These are phyloP conservation scores for Neoscytalidium dimidiatum DNA, from an alignment of 2,329 filamentous ascomycete genomes.

Conservation along the genomic window DNA sequence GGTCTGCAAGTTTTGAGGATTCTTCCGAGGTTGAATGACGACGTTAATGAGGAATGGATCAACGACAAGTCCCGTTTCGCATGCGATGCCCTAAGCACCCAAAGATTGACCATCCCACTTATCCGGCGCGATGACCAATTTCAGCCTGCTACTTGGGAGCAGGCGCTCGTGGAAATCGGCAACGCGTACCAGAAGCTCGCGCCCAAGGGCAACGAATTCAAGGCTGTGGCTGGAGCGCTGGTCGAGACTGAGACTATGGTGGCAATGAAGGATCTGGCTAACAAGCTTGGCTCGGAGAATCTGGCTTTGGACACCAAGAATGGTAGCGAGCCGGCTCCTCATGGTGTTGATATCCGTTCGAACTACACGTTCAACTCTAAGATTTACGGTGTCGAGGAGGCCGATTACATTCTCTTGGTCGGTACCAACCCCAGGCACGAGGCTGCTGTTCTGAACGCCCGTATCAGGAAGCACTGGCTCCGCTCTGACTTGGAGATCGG, in stretches of 20 bases:
- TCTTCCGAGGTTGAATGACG: conserved; percentile 89
- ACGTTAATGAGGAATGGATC: conserved; percentile 99
- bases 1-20: conserved; percentile 96
- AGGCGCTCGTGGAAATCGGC: conserved; percentile 84
- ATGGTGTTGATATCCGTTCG: conserved; percentile 89
- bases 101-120: conserved; percentile 89
- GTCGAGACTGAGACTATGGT: conserved; percentile 92
- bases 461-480: conserved; percentile 97
- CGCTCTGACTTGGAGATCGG: conserved; percentile 92
- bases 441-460: conserved; percentile 90
- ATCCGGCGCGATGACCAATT: conserved; percentile 89
- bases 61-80: conserved; percentile 98
- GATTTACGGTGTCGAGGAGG: conserved; percentile 91
- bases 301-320: conserved; percentile 87
- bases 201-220: conserved; percentile 91
- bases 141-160: conserved; percentile 91
- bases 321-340: conserved; percentile 80
- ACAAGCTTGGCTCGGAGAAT: conserved; percentile 95
- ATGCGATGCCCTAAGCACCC: conserved; percentile 93
- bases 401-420: conserved; percentile 86
- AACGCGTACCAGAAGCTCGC: conserved; percentile 77
- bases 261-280: conserved; percentile 95
- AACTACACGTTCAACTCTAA: conserved; percentile 97
- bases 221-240: conserved; percentile 87
- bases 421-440: conserved; percentile 96